Evolutionary conservation across 495 filamentous ascomycete species (phyloP), one percentile per base, ranked within the genome.

Genomic region (Acidomyces sp.): DNA sequence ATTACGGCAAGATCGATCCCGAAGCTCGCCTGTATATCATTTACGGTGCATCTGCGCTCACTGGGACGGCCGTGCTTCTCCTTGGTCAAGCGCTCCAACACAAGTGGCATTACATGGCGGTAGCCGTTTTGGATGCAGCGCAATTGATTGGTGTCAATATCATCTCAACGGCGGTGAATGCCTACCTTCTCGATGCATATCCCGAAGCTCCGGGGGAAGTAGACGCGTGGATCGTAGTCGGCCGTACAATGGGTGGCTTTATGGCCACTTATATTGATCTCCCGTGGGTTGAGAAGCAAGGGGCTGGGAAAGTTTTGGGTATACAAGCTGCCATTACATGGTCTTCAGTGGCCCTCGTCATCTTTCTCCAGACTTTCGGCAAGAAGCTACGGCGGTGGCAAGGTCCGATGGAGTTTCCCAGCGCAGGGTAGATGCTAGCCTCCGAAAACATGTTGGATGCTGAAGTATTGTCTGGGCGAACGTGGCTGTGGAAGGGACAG

Each of bases 61-160:
- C 53, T 16, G 11, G 54, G 10, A 11, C 48, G 12, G 59, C 61
- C 5, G 48, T 61, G 37, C 44, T 64, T 0, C 17, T 64, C 9
- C 41, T 60, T n/a, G 60, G 58, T 4, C 55, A 61, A 39, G 53
- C 58, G 6, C 37, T 64, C n/a, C 45, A 58, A 37, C 21, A 59
- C 11, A 44, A 49, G 1, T 55, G 55, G 12, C 53, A 54, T 24
- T 56, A 52, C 48, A 49, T 58, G 32, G 48, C 50, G 9, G 45
- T 60, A 23, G 51, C 51, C 3, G 28, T 60, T 24, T 56, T 46
- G 15, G 61, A 55, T 53, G 55, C 36, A 4, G 40, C 60, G 41
- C 50, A 57, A 25, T 40, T 43, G 24, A 56, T 57, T 32, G 54
- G 48, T 19, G 45, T 49, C 24, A 53, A 62, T 25, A 49, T 56